Percentiles rank a stretch among this genome's conserved stretches.
phyloP scores from a whole-genome alignment of 2,329 filamentous ascomycete species.

The Neurospora crassa region DNA sequence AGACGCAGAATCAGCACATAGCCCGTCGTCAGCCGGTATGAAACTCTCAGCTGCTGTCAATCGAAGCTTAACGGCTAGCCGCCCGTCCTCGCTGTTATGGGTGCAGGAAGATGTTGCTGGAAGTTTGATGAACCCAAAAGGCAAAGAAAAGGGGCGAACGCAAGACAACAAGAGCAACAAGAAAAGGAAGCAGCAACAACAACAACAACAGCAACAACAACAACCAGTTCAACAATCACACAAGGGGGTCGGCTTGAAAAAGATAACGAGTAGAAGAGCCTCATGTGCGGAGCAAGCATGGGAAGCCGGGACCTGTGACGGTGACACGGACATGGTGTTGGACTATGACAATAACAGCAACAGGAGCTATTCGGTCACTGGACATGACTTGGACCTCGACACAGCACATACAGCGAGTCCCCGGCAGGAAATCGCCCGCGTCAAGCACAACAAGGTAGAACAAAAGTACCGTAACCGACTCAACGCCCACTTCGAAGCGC shows the following conservation, averaged over 20 bases:
- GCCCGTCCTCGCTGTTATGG: not conserved
- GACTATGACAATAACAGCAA: not conserved
- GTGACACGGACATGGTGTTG: not conserved
- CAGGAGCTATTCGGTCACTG: not conserved
- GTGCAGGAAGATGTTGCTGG: not conserved
- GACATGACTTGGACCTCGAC: not conserved
- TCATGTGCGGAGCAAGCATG: not conserved
- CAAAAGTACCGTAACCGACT: conserved; percentile 13
- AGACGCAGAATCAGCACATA: not conserved
- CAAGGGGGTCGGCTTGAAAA: not conserved
- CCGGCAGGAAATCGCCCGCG: not conserved
- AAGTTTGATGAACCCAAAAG: not conserved
- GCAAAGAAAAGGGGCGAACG: not conserved
- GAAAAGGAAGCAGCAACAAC: not conserved
- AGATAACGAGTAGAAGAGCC: not conserved
- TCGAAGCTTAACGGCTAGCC: not conserved
- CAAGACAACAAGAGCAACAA: not conserved
- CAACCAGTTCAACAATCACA: not conserved
- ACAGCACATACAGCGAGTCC: not conserved
- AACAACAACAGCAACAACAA: not conserved
- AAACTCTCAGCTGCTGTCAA: not conserved
- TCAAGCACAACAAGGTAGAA: conserved; percentile 12
- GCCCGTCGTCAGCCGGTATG: not conserved
- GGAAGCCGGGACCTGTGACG: not conserved
- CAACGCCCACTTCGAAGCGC: conserved; percentile 11